A percentile compares a stretch with the other conserved stretches of the same genome.
These are phyloP conservation scores for Pleurozium schreberi DNA, from an alignment of 225 moss, liverwort and hornwort species.

Conservation along the genomic window DNA sequence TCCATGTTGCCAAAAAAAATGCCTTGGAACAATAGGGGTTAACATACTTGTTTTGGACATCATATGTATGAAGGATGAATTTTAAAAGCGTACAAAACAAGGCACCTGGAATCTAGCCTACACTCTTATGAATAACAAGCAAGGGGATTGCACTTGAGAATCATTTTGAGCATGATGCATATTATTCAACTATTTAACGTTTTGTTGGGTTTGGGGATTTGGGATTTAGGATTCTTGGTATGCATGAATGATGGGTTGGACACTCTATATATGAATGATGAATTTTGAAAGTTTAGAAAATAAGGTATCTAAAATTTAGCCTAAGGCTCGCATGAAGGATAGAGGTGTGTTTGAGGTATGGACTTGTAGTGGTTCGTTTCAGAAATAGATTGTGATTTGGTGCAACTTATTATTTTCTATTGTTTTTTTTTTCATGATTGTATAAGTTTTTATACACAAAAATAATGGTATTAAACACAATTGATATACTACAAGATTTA, in stretches of 20 bases:
- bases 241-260: not conserved
- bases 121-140: not conserved
- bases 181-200: not conserved
- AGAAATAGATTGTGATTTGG: not conserved
- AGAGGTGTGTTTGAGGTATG: too few relatives aligned
- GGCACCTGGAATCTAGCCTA: too few relatives aligned
- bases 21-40: too few relatives aligned
- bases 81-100: not conserved
- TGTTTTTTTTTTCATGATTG: too few relatives aligned
- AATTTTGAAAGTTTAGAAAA: not conserved
- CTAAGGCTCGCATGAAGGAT: fast-evolving
- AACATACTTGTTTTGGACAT: not conserved
- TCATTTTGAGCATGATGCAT: too few relatives aligned
- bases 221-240: not conserved
- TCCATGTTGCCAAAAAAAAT: too few relatives aligned
- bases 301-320: not conserved
- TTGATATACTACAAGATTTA: not conserved
- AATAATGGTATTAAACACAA: not conserved
- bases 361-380: not conserved
- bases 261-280: fast-evolving
- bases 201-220: not conserved
- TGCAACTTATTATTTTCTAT: not conserved
- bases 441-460: not conserved
- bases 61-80: not conserved
- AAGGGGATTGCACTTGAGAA: not conserved